Evolutionary conservation across 2,329 filamentous ascomycete genomes (phyloP), one percentile per base, ranked within the genome.

Genomic region (Stemphylium lycopersici): DNA sequence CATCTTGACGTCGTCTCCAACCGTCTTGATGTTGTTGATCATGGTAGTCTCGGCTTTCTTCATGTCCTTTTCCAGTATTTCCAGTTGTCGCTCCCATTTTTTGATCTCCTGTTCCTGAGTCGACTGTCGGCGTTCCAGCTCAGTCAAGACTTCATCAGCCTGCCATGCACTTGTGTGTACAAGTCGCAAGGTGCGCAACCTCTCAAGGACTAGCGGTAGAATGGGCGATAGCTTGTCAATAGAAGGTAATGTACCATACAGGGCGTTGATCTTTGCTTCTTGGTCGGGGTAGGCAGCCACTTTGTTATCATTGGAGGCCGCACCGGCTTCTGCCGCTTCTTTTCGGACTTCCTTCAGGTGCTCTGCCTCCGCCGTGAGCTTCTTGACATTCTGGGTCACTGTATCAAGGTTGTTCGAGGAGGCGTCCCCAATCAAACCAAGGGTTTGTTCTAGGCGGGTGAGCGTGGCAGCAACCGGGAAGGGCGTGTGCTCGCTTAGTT

Each of bases 111-210:
- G 81, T 20, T 87, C 87, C 85, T 95, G 93, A 58, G 95, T 91
- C 1, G 82, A 83, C 76, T 98, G 95, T 59, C 87, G 83, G 69
- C 83, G 85, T 76, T 96, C 93, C 36, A 97, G 81, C 44, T 85
- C 85, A 48, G 89, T 87, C 47, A 99, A 79, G 6, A 88, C 90
- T 66, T 90, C 87, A 55, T 87, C 87, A 1, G 93, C 93, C 29
- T 86, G 86, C 22, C 91, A 93, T 0, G 95, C 95, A 66, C 93
- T 91, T 0, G 90, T 87, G 70, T 99, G 95, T 44, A 98, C 88
- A 12, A 88, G 86, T 54, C 90, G 84, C 51, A 99, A 80, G 7
- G 91, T 96, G 53, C 93, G 84, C 45, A 99, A 79, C 22, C 95
- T 85, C 67, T 97, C 92, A 10, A 99, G 81, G 8, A 98, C 81